Evolutionary conservation across 2,329 filamentous ascomycete species (phyloP).

Genomic region (Trichoderma sp.): DNA sequence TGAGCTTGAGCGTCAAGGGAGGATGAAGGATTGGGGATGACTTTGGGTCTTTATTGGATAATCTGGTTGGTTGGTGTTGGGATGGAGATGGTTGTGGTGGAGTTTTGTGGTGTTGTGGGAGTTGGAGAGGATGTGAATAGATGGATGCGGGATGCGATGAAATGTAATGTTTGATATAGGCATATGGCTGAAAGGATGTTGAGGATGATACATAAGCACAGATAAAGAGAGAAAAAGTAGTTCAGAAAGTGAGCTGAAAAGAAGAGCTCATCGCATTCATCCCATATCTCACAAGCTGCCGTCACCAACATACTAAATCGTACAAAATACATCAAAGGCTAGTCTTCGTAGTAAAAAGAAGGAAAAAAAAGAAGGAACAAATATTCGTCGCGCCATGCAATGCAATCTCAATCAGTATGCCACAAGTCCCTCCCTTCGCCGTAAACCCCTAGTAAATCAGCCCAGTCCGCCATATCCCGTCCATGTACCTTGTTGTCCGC

Average conservation of each 20-base stretch:
- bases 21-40: neutral
- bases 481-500: neutral
- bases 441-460: neutral
- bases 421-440: neutral
- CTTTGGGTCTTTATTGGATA: neutral
- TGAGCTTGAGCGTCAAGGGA: neutral
- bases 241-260: neutral
- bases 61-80: neutral
- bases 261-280: neutral
- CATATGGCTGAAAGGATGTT: neutral
- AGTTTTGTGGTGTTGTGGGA: neutral
- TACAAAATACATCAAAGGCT: neutral
- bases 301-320: neutral
- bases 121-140: neutral
- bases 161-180: neutral
- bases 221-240: neutral
- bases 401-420: neutral
- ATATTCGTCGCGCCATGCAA: neutral
- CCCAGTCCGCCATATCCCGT: neutral
- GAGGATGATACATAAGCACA: neutral
- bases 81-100: neutral
- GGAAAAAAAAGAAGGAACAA: neutral
- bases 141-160: fast-evolving
- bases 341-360: neutral
- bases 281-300: neutral